Conservation (phyloP, 2,329 filamentous ascomycete genomes). For the Fusarium sterilihyphosum region DNA sequence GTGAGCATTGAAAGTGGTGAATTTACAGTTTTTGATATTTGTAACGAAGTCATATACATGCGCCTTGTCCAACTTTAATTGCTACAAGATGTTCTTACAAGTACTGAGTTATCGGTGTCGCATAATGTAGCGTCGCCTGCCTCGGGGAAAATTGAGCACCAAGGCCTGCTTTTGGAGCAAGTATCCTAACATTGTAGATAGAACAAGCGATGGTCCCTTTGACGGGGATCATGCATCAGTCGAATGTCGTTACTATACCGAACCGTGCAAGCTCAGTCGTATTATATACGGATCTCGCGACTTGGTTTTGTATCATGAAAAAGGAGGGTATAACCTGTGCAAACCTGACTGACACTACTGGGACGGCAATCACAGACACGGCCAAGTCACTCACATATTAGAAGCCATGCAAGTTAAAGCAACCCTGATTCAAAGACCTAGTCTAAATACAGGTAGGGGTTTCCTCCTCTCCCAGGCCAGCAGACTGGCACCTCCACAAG, state of each 20-base stretch:
- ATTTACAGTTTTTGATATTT: background rate
- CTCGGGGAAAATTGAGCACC: too few species aligned
- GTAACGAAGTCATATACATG: background rate
- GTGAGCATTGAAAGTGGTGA: background rate
- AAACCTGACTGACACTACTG: background rate
- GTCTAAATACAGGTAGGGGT: constrained; percentile 39
- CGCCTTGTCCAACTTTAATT: background rate
- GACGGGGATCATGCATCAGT: background rate
- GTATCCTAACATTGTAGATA: background rate
- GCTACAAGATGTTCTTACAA: background rate
- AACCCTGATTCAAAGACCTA: constrained; percentile 35
- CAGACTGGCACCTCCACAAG: constrained; percentile 26
- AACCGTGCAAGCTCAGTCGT: background rate
- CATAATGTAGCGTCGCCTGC: background rate
- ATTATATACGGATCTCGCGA: background rate
- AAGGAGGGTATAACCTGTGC: background rate
- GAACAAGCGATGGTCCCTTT: background rate
- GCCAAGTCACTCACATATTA: background rate
- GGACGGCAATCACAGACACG: background rate
- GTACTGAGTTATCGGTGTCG: background rate
- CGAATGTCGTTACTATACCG: background rate
- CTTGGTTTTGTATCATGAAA: background rate
- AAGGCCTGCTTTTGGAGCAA: background rate
- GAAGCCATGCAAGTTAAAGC: background rate
- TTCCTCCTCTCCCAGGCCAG: constrained; percentile 32